Evolutionary conservation across 2,329 filamentous ascomycete species (phyloP), one percentile per base, ranked within the genome.

Genomic region (Alternaria arbusti): DNA sequence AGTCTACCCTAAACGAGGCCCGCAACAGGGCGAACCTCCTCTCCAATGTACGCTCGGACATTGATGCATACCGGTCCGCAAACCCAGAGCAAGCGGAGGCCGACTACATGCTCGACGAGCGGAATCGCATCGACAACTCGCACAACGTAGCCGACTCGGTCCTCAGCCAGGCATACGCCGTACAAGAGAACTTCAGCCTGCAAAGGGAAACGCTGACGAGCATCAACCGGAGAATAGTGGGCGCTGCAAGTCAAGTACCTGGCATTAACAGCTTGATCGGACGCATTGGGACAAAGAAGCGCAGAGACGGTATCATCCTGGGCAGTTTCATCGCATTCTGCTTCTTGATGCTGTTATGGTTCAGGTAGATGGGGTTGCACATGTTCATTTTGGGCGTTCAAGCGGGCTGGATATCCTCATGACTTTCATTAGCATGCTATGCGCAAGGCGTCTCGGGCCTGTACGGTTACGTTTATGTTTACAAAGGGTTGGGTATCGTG

Each of bases 101-200:
- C 50, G 95, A 99, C 65, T 99, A 98, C 84, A 97, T 99, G 94
- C 87, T 99, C 26, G 91, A 92, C 73, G 96, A 99, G 86, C 88
- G 96, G 55, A 84, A 86, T 66, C 88, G 92, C 68, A 89, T 99
- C 76, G 96, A 99, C 77, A 91, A 93, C 78, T 96, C 92, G 75
- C 91, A 98, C 81, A 91, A 89, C 71, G 90, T 97, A 85, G 91
- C 93, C 51, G 96, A 99, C 79, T 91, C 88, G 66, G 94, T 99
- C 32, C 85, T 99, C 63, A 94, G 91, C 77, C 96, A 98, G 84
- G 96, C 96, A 8, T 99, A 99, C 82, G 94, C 95, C 11, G 93
- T 98, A 57, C 96, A 97, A 78, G 94, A 98, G 82, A 94, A 86
- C 79, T 98, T 99, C 79, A 86, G 88, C 13, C 75, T 94, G 59